Evolutionary conservation across 2,329 filamentous ascomycete genomes (phyloP), one percentile per base, ranked within the genome.

Genomic region (Diaporthe sp.): DNA sequence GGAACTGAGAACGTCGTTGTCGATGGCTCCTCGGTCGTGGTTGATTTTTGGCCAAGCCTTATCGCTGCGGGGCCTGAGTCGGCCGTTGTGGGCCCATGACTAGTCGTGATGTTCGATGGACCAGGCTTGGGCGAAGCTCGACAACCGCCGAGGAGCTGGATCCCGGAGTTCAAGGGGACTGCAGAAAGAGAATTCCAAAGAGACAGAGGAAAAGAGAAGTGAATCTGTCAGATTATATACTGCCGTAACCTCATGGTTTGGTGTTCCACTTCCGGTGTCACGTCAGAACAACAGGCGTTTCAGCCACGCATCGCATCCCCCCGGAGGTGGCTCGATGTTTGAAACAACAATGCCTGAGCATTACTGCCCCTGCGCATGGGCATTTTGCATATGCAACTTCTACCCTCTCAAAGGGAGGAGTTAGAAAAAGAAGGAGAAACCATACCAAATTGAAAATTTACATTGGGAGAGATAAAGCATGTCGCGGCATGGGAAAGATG

Each of bases 1-100:
- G 74, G 61, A 75, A 69, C 74, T 73, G 61, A 75, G 47, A 73
- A 75, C 74, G 3, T 19, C 33, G 15, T 42, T 19, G 60, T 50
- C 50, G 57, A 30, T 52, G n/a, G 73, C 40, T 52, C 30, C 30
- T 74, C 58, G 73, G 45, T 52, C 15, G 45, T n/a, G 45, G 45
- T 38, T 52, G 30, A 22, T 17, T 50, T 33, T 61, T 35, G 12
- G 22, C 45, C 9, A 45, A 30, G 42, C 54, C 45, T 25, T n/a
- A 12, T 8, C 12, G 54, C 2, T 30, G 54, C 38, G n/a, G 17
- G 45, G 5, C n/a, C 17, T 19, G 30, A 38, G 12, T 42, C 35
- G 57, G 33, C 35, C 35, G 5, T 35, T 12, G 40, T 54, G 52
- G 15, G 30, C 4, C 60, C 60, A 33, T 66, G 60, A 35, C 4